Percentiles rank a stretch among this genome's conserved stretches.
phyloP scores from a whole-genome alignment of 2,329 filamentous ascomycete species.

The Beauveria varroae region DNA sequence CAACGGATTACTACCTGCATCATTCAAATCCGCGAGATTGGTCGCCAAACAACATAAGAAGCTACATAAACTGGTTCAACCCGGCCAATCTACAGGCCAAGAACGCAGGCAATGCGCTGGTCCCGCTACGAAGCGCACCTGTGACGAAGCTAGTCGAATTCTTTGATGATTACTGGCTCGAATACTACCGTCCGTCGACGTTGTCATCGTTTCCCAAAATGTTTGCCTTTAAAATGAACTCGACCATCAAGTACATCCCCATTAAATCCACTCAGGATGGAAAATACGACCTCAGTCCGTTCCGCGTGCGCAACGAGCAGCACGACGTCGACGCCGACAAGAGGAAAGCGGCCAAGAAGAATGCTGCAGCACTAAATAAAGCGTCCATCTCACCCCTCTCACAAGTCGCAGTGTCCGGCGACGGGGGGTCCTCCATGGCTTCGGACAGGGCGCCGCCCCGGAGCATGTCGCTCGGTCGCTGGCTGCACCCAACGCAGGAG shows the following conservation, averaged over 20 bases:
- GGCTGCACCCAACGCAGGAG: slow-evolving; percentile 47
- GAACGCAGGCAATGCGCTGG: not conserved
- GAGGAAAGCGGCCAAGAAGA: slow-evolving; percentile 58
- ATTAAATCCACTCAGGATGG: slow-evolving; percentile 65
- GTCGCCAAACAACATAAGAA: slow-evolving; percentile 51
- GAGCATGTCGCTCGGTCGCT: slow-evolving; percentile 51
- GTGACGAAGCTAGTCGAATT: slow-evolving; percentile 43
- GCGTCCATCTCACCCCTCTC: slow-evolving; percentile 31
- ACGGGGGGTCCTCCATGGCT: slow-evolving; percentile 32
- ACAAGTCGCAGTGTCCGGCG: slow-evolving; percentile 25
- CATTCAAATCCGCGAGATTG: slow-evolving; percentile 75
- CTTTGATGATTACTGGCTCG: slow-evolving; percentile 94
- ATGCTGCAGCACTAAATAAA: slow-evolving; percentile 53
- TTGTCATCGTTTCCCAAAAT: slow-evolving; percentile 88
- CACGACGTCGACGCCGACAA: slow-evolving; percentile 52
- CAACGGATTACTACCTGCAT: slow-evolving; percentile 93
- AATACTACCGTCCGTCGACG: slow-evolving; percentile 86
- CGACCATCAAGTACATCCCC: slow-evolving; percentile 75
- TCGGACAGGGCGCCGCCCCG: slow-evolving; percentile 32
- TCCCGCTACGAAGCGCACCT: slow-evolving; percentile 29
- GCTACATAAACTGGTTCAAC: slow-evolving; percentile 89
- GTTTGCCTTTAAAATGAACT: slow-evolving; percentile 88
- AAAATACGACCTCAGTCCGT: slow-evolving; percentile 80
- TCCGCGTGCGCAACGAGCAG: slow-evolving; percentile 62
- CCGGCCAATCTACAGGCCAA: slow-evolving; percentile 44